Evolutionary conservation across 1,139 yeast genomes (phyloP).

Genomic region (Sugiyamaella neomexicana): DNA sequence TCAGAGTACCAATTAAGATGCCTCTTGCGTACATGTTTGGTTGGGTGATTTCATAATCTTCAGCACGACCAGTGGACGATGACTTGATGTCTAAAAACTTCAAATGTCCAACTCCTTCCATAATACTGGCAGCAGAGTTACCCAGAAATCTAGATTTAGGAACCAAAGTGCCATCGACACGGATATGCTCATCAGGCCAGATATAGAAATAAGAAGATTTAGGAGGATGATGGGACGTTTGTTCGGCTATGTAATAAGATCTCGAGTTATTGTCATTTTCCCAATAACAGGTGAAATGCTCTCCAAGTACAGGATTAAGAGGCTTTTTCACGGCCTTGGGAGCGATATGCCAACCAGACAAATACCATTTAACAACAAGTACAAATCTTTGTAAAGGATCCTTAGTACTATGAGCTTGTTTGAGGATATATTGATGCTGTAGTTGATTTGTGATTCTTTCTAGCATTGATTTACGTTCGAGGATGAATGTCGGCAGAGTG

Average conservation of each 20-base stretch:
- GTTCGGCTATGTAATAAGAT: slow-evolving; percentile 88
- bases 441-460: slow-evolving; percentile 91
- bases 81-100: slow-evolving; percentile 60
- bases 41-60: slow-evolving; percentile 76
- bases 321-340: slow-evolving; percentile 99
- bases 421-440: slow-evolving; percentile 73
- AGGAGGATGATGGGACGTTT: slow-evolving; percentile 98
- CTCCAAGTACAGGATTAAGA: slow-evolving; percentile 90
- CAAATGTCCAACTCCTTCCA: slow-evolving; percentile 85
- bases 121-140: slow-evolving; percentile 93
- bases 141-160: slow-evolving; percentile 91
- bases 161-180: slow-evolving; percentile 84
- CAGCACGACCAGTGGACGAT: slow-evolving; percentile 47
- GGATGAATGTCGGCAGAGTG: slow-evolving; percentile 89
- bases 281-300: slow-evolving; percentile 89
- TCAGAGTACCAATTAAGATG: slow-evolving; percentile 83
- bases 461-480: slow-evolving; percentile 93
- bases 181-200: slow-evolving; percentile 75
- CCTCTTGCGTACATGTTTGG: slow-evolving; percentile 98
- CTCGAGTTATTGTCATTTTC: slow-evolving; percentile 66
- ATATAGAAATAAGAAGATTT: slow-evolving; percentile 89
- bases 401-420: slow-evolving; percentile 59
- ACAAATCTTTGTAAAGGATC: slow-evolving; percentile 71
- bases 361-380: slow-evolving; percentile 78
- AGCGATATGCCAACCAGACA: slow-evolving; percentile 96